Percentiles rank a stretch among this genome's conserved stretches.
phyloP scores from a whole-genome alignment of 139 green algal species.

The Chlamydomonas sp. region DNA sequence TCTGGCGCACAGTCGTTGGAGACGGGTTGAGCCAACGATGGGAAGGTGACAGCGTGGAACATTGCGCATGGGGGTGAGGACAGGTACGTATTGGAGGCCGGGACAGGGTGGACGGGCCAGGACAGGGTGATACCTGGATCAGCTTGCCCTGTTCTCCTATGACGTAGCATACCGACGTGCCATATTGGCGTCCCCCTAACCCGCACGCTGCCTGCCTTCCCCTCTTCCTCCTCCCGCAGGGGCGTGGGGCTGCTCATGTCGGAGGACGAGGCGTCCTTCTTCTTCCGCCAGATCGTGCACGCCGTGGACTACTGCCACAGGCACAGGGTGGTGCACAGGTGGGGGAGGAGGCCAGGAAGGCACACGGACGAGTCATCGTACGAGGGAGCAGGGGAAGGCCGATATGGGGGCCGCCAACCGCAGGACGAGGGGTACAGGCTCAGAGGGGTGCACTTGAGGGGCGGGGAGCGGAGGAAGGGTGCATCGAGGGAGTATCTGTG shows the following conservation, averaged over 20 bases:
- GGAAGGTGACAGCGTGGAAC: background rate
- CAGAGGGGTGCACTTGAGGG: too few species aligned
- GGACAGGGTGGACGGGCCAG: background rate
- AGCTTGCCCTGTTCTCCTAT: too few species aligned
- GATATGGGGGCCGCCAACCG: too few species aligned
- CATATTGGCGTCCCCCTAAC: background rate
- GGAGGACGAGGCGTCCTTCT: constrained; percentile 84
- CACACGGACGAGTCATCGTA: too few species aligned
- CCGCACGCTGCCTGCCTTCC: background rate
- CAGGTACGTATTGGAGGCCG: background rate
- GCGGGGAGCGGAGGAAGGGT: too few species aligned
- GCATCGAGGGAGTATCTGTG: too few species aligned
- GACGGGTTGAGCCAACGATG: background rate
- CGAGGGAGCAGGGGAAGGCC: too few species aligned
- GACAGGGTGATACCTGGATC: too few species aligned
- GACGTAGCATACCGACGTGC: background rate
- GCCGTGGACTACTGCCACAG: constrained; percentile 93
- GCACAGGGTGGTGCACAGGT: constrained; percentile 49
- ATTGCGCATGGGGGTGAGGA: background rate
- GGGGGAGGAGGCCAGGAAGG: background rate
- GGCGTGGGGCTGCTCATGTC: constrained; percentile 59
- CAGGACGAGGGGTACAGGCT: too few species aligned
- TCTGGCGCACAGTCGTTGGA: background rate
- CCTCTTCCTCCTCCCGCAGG: constrained; percentile 75
- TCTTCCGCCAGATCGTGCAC: constrained; percentile 77